phyloP scores from a whole-genome alignment of 805 yeast species.

The Kluyveromyces starmeri region DNA sequence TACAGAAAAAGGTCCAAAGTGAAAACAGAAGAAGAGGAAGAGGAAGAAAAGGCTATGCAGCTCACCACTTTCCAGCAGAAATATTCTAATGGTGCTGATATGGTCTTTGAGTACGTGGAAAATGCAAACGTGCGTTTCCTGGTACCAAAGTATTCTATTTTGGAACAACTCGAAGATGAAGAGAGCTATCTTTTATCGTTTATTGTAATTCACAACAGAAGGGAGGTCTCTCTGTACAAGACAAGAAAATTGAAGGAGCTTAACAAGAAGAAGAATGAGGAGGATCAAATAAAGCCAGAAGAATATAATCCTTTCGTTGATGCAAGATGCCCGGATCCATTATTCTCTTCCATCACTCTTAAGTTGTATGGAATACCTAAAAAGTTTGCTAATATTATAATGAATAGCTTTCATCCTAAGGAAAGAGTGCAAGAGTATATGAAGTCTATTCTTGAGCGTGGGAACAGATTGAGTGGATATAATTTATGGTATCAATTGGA shows the following conservation, averaged over 20 bases:
- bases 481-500: conserved; percentile 81
- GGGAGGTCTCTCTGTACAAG: conserved; percentile 18
- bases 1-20: conserved; percentile 8
- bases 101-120: conserved; percentile 81
- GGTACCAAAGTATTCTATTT: conserved; percentile 67
- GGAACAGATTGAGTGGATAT: conserved; percentile 50
- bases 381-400: conserved; percentile 53
- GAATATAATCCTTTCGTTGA: conserved; percentile 20
- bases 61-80: conserved; percentile 72
- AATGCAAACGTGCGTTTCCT: conserved; percentile 64
- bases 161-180: conserved; percentile 39
- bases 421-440: conserved; percentile 51
- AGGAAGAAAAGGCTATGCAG: conserved; percentile 40
- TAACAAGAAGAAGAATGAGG: conserved; percentile 16
- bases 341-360: conserved; percentile 56
- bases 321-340: conserved; percentile 32
- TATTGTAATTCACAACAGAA: conserved; percentile 26
- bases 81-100: conserved; percentile 56
- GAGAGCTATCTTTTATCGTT: conserved; percentile 25
- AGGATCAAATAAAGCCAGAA: conserved; percentile 9
- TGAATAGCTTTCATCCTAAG: conserved; percentile 52
- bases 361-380: conserved; percentile 56
- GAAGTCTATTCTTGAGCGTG: conserved; percentile 50
- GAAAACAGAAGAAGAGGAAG: conserved; percentile 8
- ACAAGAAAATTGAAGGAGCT: conserved; percentile 1